Conservation (phyloP, 73 alveolate species). For the Stentor roeselii region DNA sequence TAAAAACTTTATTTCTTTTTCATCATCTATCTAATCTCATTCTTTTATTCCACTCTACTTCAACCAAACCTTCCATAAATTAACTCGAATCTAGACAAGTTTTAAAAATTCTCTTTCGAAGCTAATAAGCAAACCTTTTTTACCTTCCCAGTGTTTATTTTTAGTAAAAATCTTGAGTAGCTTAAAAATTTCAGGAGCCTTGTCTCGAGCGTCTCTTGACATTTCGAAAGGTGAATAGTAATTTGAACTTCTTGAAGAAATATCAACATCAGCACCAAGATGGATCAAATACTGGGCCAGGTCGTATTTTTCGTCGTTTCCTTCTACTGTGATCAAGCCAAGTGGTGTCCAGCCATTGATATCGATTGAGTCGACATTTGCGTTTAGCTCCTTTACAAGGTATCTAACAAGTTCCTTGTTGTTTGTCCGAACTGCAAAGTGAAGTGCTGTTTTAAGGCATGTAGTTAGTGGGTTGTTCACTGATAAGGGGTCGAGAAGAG, state of each 20-base stretch:
- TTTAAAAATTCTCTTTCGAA: background rate
- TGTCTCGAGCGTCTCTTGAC: background rate
- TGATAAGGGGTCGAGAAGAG: background rate
- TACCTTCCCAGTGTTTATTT: background rate
- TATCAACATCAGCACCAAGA: background rate
- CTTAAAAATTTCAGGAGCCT: background rate
- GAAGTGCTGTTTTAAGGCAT: background rate
- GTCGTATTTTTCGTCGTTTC: background rate
- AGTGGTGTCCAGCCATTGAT: conserved; percentile 2
- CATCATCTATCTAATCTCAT: no score
- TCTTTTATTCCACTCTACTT: no score
- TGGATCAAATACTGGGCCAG: background rate
- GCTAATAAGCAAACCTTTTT: background rate
- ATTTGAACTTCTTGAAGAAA: background rate
- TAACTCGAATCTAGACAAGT: background rate
- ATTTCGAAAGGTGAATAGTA: background rate
- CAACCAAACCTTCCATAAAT: no score
- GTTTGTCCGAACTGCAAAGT: background rate
- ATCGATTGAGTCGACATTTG: background rate
- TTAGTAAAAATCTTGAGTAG: background rate
- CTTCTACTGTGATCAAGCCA: background rate
- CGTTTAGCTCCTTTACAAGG: background rate
- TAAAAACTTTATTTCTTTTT: no score
- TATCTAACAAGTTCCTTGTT: background rate
- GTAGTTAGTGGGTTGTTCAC: background rate